Evolutionary conservation across 73 alveolate species (phyloP), one percentile per base, ranked within the genome.

Genomic region (Effrenium voratum): DNA sequence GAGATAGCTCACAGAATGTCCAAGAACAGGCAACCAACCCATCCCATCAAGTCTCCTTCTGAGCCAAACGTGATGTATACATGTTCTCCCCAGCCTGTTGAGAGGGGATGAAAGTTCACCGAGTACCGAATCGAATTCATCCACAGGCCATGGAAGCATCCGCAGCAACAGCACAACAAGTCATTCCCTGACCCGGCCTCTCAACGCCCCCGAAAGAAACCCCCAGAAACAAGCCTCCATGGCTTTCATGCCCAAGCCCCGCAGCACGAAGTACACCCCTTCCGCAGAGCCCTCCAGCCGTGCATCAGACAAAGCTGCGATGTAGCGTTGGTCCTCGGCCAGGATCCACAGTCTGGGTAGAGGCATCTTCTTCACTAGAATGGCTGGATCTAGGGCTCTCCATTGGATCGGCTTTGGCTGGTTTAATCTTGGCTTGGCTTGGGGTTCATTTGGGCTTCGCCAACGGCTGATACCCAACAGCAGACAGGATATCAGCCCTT

Each of bases 181-280:
- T 52, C 8, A 12, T 12, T 52, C 63, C 63, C 26, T 12, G 19
- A 19, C 63, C 63, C 63, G 19, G 19, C 63, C 26, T 12, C 26
- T 19, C 63, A 52, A 52, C 26, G 19, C 63, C 63, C 8, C 63
- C 10, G n/a, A n/a, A n/a, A n/a, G n/a, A n/a, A n/a, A n/a, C n/a
- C n/a, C n/a, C n/a, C n/a, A n/a, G n/a, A n/a, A n/a, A n/a, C n/a
- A n/a, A n/a, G n/a, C n/a, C n/a, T n/a, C n/a, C n/a, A n/a, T n/a
- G n/a, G 95, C 70, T 36, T 87, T 87, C 95, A 87, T 87, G 84
- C 95, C 95, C 70, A 87, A 49, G 68, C 95, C 95, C 43, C 95
- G 80, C 85, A 87, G 85, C 41, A 87, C 95, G 68, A 87, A 87
- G 95, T 87, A 87, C 72, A 87, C 95, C 28, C 72, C 95, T 46